phyloP scores from a whole-genome alignment of 768 basidiomycete species.

The Termitomyces sp. region DNA sequence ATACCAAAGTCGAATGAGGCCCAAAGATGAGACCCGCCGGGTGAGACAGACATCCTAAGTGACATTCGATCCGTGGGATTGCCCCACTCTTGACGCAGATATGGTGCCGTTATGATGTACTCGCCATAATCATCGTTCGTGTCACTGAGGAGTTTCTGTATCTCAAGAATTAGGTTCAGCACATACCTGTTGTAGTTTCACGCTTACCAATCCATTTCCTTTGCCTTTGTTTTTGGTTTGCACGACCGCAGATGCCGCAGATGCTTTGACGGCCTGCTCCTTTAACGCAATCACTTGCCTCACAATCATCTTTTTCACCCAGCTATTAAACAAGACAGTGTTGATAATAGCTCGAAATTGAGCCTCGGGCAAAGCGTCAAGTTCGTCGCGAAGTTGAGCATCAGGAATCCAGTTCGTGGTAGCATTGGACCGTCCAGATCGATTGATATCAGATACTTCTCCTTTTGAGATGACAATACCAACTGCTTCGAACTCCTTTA shows the following conservation, averaged over 20 bases:
- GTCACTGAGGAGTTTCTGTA: background rate
- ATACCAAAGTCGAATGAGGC: conserved; percentile 24
- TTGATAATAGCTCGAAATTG: conserved; percentile 5
- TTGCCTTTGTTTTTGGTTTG: background rate
- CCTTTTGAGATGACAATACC: background rate
- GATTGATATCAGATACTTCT: background rate
- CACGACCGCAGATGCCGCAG: too few species aligned
- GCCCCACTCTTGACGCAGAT: conserved; percentile 10
- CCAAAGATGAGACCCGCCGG: conserved; percentile 23
- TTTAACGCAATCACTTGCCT: background rate
- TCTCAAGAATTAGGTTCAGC: background rate
- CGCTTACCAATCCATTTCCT: background rate
- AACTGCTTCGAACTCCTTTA: conserved; percentile 9
- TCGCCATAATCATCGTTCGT: background rate
- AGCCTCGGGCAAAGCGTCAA: conserved; percentile 5
- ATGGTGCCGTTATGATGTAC: background rate
- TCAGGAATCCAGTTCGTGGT: background rate
- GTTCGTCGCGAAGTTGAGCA: conserved; percentile 6
- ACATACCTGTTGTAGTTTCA: background rate
- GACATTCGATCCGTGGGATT: conserved; percentile 2
- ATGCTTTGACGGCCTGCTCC: background rate
- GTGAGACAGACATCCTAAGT: conserved; percentile 21
- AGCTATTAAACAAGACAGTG: conserved; percentile 9
- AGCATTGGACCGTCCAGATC: background rate
- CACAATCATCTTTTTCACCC: background rate